Evolutionary conservation across 371 early-diverging fungal genomes (phyloP).

Genomic region (Neoconidiobolus thromboides): DNA sequence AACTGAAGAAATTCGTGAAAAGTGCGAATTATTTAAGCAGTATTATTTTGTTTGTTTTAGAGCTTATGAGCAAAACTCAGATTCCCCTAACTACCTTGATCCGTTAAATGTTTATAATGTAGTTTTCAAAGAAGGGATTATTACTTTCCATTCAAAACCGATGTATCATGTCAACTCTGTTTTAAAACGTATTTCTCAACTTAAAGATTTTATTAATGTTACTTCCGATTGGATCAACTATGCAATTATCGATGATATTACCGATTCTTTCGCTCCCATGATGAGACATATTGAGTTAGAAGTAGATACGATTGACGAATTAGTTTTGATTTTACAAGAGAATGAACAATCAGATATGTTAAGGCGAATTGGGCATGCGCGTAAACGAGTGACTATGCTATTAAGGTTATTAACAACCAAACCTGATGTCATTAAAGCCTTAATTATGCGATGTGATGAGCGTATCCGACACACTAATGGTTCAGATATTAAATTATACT

Average conservation of each 20-base stretch:
- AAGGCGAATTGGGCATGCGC: conserved; percentile 60
- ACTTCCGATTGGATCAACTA: conserved; percentile 72
- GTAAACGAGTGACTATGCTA: conserved; percentile 57
- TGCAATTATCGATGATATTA: conserved; percentile 67
- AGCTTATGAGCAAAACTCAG: conserved; percentile 44
- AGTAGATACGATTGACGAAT: conserved; percentile 76
- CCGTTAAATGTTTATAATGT: conserved; percentile 67
- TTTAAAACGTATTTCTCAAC: conserved; percentile 46
- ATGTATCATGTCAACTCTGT: conserved; percentile 56
- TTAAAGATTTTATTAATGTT: conserved; percentile 27
- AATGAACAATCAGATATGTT: conserved; percentile 78
- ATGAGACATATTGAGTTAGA: conserved; percentile 65
- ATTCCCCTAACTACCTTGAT: conserved; percentile 41
- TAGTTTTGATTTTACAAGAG: conserved; percentile 74
- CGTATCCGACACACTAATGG: conserved; percentile 16
- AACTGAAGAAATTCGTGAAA: conserved; percentile 78
- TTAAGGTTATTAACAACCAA: conserved; percentile 54
- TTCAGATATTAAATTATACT: conserved; percentile 53
- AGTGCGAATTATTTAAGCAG: conserved; percentile 72
- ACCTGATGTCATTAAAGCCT: conserved; percentile 55
- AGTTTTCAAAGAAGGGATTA: conserved; percentile 54
- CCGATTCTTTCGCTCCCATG: conserved; percentile 62
- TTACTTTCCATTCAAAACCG: conserved; percentile 59
- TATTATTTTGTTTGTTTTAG: conserved; percentile 84
- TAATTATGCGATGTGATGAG: conserved; percentile 53